These are phyloP conservation scores for Thymus mandschuricus DNA, from an alignment of 257 asterid genomes.

Conservation along the genomic window DNA sequence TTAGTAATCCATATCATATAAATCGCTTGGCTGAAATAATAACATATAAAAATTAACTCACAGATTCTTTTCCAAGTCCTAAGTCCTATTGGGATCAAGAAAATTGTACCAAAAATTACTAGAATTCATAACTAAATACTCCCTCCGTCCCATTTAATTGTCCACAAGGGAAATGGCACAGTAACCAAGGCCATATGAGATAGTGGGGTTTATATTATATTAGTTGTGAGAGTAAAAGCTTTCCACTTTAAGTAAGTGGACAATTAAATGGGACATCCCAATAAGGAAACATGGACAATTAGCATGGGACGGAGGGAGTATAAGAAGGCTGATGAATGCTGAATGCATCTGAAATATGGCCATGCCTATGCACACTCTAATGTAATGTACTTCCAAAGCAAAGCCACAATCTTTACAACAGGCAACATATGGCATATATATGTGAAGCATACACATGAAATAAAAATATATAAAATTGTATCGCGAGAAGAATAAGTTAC, in stretches of 20 bases:
- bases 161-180: no score
- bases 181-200: no score
- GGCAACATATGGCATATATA: conserved; percentile 16
- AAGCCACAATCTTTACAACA: conserved; percentile 13
- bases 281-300: no score
- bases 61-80: background rate
- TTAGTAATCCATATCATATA: background rate
- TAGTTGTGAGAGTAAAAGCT: no score
- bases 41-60: background rate
- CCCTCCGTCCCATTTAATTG: no score
- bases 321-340: background rate
- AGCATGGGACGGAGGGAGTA: no score
- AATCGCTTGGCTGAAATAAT: background rate
- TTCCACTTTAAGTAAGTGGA: no score
- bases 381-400: conserved; percentile 13
- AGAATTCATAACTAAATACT: background rate
- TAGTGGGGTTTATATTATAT: no score
- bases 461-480: background rate
- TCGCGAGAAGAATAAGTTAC: conserved; percentile 38
- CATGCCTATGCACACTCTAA: conserved; percentile 8
- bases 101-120: background rate
- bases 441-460: conserved; percentile 5
- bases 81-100: background rate
- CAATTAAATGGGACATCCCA: no score
- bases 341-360: background rate